Conservation (phyloP, 2,329 filamentous ascomycete species). For the Piedraia hortae region DNA sequence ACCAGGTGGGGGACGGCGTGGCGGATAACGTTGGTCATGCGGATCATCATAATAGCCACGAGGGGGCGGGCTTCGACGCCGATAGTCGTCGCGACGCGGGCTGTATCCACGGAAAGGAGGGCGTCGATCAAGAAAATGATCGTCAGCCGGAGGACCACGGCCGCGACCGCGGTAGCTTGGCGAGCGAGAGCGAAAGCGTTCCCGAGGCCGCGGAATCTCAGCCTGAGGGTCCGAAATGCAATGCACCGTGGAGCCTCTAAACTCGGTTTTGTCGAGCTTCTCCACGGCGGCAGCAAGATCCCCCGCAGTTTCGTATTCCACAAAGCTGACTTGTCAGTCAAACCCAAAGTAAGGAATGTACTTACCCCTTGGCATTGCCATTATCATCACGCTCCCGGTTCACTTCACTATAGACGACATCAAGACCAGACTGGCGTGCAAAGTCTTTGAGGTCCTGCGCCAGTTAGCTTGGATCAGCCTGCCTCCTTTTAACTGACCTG, state of each 20-base stretch:
- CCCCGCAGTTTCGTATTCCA: slow-evolving; percentile 83
- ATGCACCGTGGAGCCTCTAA: slow-evolving; percentile 66
- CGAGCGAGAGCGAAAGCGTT: slow-evolving; percentile 51
- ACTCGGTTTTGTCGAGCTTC: slow-evolving; percentile 78
- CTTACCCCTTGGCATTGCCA: slow-evolving; percentile 41
- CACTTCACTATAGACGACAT: slow-evolving; percentile 95
- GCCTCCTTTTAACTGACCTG: too few species aligned
- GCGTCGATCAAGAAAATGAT: slow-evolving; percentile 51
- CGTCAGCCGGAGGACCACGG: slow-evolving; percentile 31
- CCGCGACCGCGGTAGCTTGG: slow-evolving; percentile 28
- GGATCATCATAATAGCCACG: slow-evolving; percentile 60
- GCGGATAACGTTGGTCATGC: slow-evolving; percentile 35
- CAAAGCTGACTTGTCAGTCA: slow-evolving; percentile 35
- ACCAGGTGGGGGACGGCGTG: slow-evolving; percentile 45
- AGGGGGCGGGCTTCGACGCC: slow-evolving; percentile 54
- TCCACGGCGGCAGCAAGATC: slow-evolving; percentile 80
- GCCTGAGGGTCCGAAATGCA: slow-evolving; percentile 75
- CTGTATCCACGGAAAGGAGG: slow-evolving; percentile 60
- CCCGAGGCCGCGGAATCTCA: slow-evolving; percentile 27
- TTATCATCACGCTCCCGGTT: slow-evolving; percentile 61
- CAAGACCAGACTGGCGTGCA: slow-evolving; percentile 81
- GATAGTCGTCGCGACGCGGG: slow-evolving; percentile 59
- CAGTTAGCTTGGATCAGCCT: too few species aligned
- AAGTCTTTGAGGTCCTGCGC: slow-evolving; percentile 98
- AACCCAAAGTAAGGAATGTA: slow-evolving; percentile 1